A percentile compares a stretch with the other conserved stretches of the same genome.
Conservation (phyloP, 352 stramenopile genomes). For the Globisporangium megalacanthum region DNA sequence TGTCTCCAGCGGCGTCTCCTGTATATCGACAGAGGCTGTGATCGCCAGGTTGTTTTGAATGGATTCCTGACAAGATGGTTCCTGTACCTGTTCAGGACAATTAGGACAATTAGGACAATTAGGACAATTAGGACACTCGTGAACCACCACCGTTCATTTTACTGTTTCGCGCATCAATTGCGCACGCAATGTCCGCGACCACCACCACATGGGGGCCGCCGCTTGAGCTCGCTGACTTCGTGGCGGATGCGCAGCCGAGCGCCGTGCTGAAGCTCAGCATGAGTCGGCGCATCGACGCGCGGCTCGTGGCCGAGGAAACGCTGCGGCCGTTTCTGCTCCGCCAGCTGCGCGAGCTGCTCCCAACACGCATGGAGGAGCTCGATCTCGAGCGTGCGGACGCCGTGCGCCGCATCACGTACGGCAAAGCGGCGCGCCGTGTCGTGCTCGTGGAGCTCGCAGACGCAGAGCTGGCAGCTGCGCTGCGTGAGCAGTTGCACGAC, state of each 20-base stretch:
- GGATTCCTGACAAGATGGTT: no score
- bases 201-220: neutral
- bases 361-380: neutral
- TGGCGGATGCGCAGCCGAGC: constrained; percentile 45
- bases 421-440: constrained; percentile 42
- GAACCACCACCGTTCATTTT: no score
- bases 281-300: constrained; percentile 59
- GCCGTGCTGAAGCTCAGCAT: constrained; percentile 63
- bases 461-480: constrained; percentile 8
- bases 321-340: constrained; percentile 41
- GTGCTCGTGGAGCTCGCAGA: constrained; percentile 38
- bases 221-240: constrained; percentile 34
- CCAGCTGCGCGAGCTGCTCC: constrained; percentile 3
- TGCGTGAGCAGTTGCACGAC: constrained; percentile 48
- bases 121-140: no score
- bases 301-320: constrained; percentile 36
- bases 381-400: constrained; percentile 4
- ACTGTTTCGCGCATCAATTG: neutral
- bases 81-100: no score
- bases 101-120: no score
- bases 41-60: no score
- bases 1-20: no score
- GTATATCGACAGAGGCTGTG: no score
- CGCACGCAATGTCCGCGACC: no score
- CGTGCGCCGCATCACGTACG: constrained; percentile 51